A percentile compares a stretch with the other conserved stretches of the same genome.
Conservation (phyloP, 1,139 yeast species). For the Entelexis sorbosivorans region DNA sequence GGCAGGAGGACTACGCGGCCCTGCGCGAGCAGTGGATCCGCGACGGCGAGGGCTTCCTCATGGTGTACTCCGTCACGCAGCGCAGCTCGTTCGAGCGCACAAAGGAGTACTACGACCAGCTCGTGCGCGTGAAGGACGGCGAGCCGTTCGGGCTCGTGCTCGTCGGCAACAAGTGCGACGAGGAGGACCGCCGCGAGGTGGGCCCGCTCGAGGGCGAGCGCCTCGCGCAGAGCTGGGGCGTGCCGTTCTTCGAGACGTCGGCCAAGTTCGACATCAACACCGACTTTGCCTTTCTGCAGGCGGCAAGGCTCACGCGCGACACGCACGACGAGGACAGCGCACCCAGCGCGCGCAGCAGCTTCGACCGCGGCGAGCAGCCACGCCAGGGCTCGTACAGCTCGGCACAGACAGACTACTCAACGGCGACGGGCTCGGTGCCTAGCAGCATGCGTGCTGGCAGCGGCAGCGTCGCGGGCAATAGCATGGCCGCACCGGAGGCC, state of each 20-base stretch:
- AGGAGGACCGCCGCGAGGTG: conserved; percentile 58
- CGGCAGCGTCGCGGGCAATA: neutral
- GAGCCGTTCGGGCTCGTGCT: conserved; percentile 70
- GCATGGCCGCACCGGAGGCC: too few species aligned
- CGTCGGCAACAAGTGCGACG: conserved; percentile 79
- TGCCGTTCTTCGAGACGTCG: conserved; percentile 82
- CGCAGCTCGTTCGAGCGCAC: conserved; percentile 74
- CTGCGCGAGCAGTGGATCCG: conserved; percentile 90
- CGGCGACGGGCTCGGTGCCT: neutral
- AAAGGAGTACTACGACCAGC: conserved; percentile 75
- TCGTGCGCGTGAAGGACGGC: conserved; percentile 59
- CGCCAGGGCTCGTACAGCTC: conserved; percentile 6
- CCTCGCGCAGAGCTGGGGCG: conserved; percentile 76
- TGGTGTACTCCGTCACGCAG: conserved; percentile 86
- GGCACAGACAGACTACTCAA: neutral
- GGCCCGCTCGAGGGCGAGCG: conserved; percentile 70
- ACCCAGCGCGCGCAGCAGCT: conserved; percentile 7
- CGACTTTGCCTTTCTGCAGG: conserved; percentile 78
- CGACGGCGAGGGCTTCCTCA: conserved; percentile 81
- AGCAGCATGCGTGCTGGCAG: neutral
- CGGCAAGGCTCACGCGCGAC: conserved; percentile 66
- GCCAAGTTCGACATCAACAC: conserved; percentile 87
- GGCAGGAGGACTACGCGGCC: conserved; percentile 94
- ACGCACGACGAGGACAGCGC: conserved; percentile 9
- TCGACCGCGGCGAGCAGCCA: conserved; percentile 1